Conservation (phyloP, 1,139 yeast genomes). For the Suhomyces maxii region DNA sequence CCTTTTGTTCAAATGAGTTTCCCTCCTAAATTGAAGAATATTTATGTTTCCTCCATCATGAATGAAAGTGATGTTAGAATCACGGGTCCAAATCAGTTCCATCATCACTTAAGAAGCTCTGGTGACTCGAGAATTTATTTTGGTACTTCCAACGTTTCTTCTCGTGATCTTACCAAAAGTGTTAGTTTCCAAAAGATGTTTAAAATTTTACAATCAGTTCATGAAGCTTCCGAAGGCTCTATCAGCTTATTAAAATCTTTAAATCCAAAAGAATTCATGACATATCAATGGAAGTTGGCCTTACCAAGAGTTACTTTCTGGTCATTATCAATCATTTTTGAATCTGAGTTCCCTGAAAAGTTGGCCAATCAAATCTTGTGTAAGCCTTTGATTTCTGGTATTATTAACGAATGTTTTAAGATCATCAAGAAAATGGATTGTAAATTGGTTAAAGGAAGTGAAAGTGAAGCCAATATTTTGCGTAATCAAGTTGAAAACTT, state of each 20-base stretch:
- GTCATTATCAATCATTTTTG: slow-evolving; percentile 73
- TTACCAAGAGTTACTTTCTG: slow-evolving; percentile 76
- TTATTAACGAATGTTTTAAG: slow-evolving; percentile 69
- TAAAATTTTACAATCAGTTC: slow-evolving; percentile 36
- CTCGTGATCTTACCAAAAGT: slow-evolving; percentile 14
- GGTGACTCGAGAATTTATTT: slow-evolving; percentile 42
- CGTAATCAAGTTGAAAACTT: slow-evolving; percentile 52
- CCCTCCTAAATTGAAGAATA: slow-evolving; percentile 29
- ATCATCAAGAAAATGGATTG: slow-evolving; percentile 80
- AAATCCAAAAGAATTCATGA: slow-evolving; percentile 60
- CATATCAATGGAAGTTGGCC: slow-evolving; percentile 83
- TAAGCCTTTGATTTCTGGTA: slow-evolving; percentile 79
- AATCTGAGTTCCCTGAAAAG: slow-evolving; percentile 59
- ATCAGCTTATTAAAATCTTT: slow-evolving; percentile 48
- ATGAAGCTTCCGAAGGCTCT: slow-evolving; percentile 31
- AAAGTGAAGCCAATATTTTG: slow-evolving; percentile 60
- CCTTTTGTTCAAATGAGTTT: slow-evolving; percentile 54
- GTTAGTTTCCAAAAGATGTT: slow-evolving; percentile 29
- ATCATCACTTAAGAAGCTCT: slow-evolving; percentile 27
- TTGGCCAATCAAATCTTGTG: slow-evolving; percentile 71
- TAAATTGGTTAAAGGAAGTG: slow-evolving; percentile 63
- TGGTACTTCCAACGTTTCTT: slow-evolving; percentile 31
- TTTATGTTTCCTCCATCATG: slow-evolving; percentile 58
- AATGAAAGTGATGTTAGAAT: slow-evolving; percentile 63
- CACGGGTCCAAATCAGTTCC: slow-evolving; percentile 24